Evolutionary conservation across 768 basidiomycete species (phyloP), one percentile per base, ranked within the genome.

Genomic region (Phanerochaete sordida): DNA sequence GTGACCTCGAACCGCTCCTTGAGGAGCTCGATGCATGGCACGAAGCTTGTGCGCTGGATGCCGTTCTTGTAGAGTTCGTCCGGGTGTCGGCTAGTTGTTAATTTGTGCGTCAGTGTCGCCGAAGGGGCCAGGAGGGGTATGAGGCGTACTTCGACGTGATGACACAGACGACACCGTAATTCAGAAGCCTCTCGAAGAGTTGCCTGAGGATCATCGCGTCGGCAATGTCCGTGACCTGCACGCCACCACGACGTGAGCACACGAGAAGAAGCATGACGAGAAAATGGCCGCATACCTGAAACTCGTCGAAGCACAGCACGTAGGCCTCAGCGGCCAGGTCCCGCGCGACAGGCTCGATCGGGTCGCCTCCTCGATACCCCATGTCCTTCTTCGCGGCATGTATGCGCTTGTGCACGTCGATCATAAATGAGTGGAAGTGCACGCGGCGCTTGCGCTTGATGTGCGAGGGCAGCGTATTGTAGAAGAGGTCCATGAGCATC

Each of bases 401-500:
- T 3, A 95, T 72, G 19, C 94, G 87, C 69, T 96, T 97, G 72
- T 98, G 93, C 23, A 98, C 95, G 70, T 99, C 97, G 62, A 98
- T 87, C 97, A 99, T 98, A 79, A 99, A 98, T 1, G 94, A 93
- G 70, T 98, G 95, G 72, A 99, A 99, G 73, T 99, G 97, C 16
- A 98, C 93, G 30, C 97, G 83, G 56, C 91, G 87, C 74, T 92
- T 93, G 60, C 84, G 82, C 47, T 74, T 83, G 56, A 91, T 76
- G 46, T 80, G 76, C 0, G 80, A 67, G 0, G 91, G 89, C 1
- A 97, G 84, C 1, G 94, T 86, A 63, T 87, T 83, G 77, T 90
- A 95, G 74, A 97, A 97, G 24, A 99, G 80, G 73, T 99, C 97
- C 97, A 99, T 99, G 63, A 99, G 86, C 95, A 98, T 98, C 0